Base-by-base conservation (phyloP, 371 early-diverging fungal species). In the Dinochytrium kinnereticum region DNA sequence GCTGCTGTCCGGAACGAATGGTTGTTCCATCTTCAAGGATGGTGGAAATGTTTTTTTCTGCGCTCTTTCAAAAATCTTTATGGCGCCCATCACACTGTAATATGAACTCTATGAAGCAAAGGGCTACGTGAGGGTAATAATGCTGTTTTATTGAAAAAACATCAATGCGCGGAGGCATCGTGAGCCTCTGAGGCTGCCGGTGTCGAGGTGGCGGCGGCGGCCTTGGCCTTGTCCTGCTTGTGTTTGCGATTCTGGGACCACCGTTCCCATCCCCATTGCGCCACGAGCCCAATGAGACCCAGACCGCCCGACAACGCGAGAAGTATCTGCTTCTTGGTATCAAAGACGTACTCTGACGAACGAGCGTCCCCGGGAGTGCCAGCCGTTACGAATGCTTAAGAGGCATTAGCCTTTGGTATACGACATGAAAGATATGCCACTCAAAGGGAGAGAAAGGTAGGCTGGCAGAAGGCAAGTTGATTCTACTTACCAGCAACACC, bases 401-500 rank as follows among this genome's bases (percentile, higher is more conserved):
- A 3, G 13, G 57, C 7, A 57, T 26, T 26, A n/a, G 24, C 5
- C 64, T 57, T 57, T 24, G 26, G 10, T 57, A 24, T 57, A 30
- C 33, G 21, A 24, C 57, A 33, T 31, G 31, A 2, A 17, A 30
- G 21, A 33, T 17, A 64, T 7, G 2, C 19, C 28, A 30, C 3
- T 5, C 28, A 38, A 38, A 31, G 28, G n/a, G n/a, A n/a, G n/a
- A n/a, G n/a, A n/a, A n/a, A n/a, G n/a, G n/a, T n/a, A n/a, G n/a
- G n/a, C n/a, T n/a, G n/a, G n/a, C n/a, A n/a, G n/a, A n/a, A n/a
- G n/a, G n/a, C n/a, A n/a, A n/a, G n/a, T n/a, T n/a, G n/a, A n/a
- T n/a, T n/a, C n/a, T n/a, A n/a, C 31, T 7, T 33, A 64, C 64
- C 72, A 17, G 50, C 73, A 31, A 72, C 28, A 53, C 67, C 73